Evolutionary conservation across 176 grass and related monocot species (phyloP), one percentile per base, ranked within the genome.

Genomic region (Juncus inflexus): DNA sequence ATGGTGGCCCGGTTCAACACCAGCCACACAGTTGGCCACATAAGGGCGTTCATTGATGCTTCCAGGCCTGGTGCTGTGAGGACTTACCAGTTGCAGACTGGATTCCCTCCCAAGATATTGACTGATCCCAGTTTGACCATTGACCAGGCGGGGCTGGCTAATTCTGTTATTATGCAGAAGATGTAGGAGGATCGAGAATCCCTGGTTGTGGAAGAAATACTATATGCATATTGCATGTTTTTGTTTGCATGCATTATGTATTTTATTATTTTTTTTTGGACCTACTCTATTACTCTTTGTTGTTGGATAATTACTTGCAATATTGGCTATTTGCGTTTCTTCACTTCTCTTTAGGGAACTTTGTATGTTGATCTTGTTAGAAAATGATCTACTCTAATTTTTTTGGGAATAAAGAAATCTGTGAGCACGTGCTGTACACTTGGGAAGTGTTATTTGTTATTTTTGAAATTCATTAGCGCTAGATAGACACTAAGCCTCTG

Each of bases 141-240:
- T 19, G 77, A 86, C 54, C 77, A 99, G 73, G 88, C 88, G 42
- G 88, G 94, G 19, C 76, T 99, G 41, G 69, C 62, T 2, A 99
- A 90, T 77, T 92, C 85, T 38, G 94, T 99, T 61, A 64, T 92
- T 75, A 84, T 90, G 76, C 94, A 92, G 83, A 89, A 92, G 74
- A 76, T 84, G 45, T 99, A 92, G 77, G 54, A 6, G 77, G 54
- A 28, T 28, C 19, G 19, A 28, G 19, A 28, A 28, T 28, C 19
- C 37, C 53, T 66, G 16, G 43, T 12, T 42, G 62, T 15, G 52
- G 14, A 57, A 42, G 54, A 16, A 71, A 47, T 6, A 47, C 37
- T 45, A 10, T 59, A 10, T 69, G 53, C 54, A 7, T 71, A 71
- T 60, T 15, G 35, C 66, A 56, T 69, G 10, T 69, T 40, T 69